A percentile compares a stretch with the other conserved stretches of the same genome.
Evolutionary conservation across 805 yeast species (phyloP).

Genomic region (Candida stauntonica): DNA sequence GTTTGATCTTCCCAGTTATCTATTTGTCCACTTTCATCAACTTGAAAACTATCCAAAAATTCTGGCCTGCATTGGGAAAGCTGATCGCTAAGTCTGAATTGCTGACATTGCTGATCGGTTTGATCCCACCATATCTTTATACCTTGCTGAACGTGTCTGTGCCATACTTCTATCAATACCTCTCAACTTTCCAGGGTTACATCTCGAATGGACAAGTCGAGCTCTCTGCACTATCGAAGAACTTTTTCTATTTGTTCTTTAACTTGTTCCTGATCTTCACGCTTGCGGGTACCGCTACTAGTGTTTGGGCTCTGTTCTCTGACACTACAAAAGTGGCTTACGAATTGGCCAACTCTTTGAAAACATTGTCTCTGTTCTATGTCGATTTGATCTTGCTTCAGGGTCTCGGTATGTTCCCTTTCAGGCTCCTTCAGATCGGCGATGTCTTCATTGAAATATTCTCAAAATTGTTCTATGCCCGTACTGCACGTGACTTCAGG

Average conservation of each 20-base stretch:
- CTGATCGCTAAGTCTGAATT: slow-evolving; percentile 57
- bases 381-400: slow-evolving; percentile 81
- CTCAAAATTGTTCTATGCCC: slow-evolving; percentile 49
- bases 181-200: slow-evolving; percentile 80
- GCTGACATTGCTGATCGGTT: slow-evolving; percentile 78
- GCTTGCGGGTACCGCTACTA: slow-evolving; percentile 85
- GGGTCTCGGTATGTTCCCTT: slow-evolving; percentile 88
- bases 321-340: slow-evolving; percentile 90
- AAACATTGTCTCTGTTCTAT: slow-evolving; percentile 79
- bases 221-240: slow-evolving; percentile 84
- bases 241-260: slow-evolving; percentile 90
- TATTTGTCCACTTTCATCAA: slow-evolving; percentile 81
- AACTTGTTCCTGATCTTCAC: slow-evolving; percentile 92
- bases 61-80: slow-evolving; percentile 81
- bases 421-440: slow-evolving; percentile 75
- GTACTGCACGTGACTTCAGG: slow-evolving; percentile 79
- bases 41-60: slow-evolving; percentile 68
- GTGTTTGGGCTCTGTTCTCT: slow-evolving; percentile 71
- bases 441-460: slow-evolving; percentile 69
- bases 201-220: slow-evolving; percentile 92
- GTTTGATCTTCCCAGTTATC: slow-evolving; percentile 78
- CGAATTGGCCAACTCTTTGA: slow-evolving; percentile 76
- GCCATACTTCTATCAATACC: slow-evolving; percentile 81
- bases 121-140: slow-evolving; percentile 87
- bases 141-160: slow-evolving; percentile 77